These are phyloP conservation scores for Tolypocladium paradoxum DNA, from an alignment of 2,329 filamentous ascomycete genomes.

Conservation along the genomic window DNA sequence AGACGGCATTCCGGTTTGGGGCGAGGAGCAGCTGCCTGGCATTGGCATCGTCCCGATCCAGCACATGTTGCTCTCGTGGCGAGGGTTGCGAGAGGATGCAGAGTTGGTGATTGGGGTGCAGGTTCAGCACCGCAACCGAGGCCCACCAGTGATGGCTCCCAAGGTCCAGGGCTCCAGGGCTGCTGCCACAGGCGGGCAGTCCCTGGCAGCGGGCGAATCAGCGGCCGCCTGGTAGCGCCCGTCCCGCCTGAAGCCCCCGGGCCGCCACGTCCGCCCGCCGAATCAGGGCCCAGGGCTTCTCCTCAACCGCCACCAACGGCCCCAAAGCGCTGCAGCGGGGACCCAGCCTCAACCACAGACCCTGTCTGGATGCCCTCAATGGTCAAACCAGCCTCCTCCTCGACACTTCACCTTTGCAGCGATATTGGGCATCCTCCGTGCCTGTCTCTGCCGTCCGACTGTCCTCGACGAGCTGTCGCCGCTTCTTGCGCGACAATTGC, in stretches of 20 bases:
- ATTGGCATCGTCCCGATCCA: not conserved
- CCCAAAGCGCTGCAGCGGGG: not conserved
- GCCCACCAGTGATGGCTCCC: not conserved
- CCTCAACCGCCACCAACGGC: constrained; percentile 3
- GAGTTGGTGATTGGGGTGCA: not conserved
- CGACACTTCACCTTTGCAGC: not conserved
- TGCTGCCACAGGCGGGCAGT: not conserved
- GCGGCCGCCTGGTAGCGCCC: constrained; percentile 8
- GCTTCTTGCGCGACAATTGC: not conserved
- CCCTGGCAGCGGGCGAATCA: constrained; percentile 8
- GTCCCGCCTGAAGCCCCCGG: constrained; percentile 2
- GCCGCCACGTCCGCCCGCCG: constrained; percentile 2
- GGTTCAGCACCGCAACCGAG: not conserved
- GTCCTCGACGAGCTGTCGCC: not conserved
- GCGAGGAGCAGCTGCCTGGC: not conserved
- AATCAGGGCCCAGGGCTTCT: constrained; percentile 6
- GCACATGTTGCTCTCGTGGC: not conserved
- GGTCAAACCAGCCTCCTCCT: not conserved
- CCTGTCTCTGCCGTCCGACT: not conserved
- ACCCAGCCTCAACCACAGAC: not conserved
- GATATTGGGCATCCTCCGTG: not conserved
- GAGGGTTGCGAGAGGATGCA: not conserved
- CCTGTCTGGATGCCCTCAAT: not conserved
- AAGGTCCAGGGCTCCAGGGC: not conserved
- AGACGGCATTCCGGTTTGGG: not conserved